Base-by-base conservation (phyloP, 2,329 filamentous ascomycete species). In the Exophiala dermatitidis region DNA sequence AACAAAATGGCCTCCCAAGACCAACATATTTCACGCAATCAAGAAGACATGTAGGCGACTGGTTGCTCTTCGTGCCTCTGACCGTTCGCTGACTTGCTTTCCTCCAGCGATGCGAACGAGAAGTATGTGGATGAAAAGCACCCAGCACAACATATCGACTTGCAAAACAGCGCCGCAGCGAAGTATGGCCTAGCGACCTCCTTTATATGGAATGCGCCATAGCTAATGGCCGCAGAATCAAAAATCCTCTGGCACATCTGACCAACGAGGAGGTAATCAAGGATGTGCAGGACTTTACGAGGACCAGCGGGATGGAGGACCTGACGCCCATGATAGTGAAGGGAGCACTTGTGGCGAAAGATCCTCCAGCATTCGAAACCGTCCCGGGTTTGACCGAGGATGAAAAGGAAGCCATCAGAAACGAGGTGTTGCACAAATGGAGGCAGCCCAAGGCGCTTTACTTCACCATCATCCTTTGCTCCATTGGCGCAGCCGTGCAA, bases 381-480 rank as follows among this genome's bases (percentile, higher is more conserved):
- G 65, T 78, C 9, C 66, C 70, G 5, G 72, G 67, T 0, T 65
- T 79, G 26, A 69, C 69, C 1, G 68, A 72, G 2, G 57, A 64
- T 0, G 76, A 78, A 55, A 60, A 67, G 28, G 64, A 68, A 4
- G 69, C 68, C 3, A 69, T 78, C 32, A 67, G 67, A n/a, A 65
- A 72, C 28, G 76, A 79, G 59, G 65, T 71, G 30, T 62, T 68
- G 12, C 72, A 77, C 60, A 73, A 74, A 54, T 79, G 77, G 76
- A 69, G 69, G 7, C 76, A 78, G 56, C 75, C 77, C 2, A 60
- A 56, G 43, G 56, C 70, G 9, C 67, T 79, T 5, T 78, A 78
- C 62, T 71, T 74, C 52, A 77, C 74, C 5, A 75, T 79, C 57
- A 70, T 75, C 38, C 68, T 78, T 9, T 77, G 74, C 61, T 77